Percentiles rank a stretch among this genome's conserved stretches.
Conservation (phyloP, 2,329 filamentous ascomycete species). For the Anthostomella pinea region DNA sequence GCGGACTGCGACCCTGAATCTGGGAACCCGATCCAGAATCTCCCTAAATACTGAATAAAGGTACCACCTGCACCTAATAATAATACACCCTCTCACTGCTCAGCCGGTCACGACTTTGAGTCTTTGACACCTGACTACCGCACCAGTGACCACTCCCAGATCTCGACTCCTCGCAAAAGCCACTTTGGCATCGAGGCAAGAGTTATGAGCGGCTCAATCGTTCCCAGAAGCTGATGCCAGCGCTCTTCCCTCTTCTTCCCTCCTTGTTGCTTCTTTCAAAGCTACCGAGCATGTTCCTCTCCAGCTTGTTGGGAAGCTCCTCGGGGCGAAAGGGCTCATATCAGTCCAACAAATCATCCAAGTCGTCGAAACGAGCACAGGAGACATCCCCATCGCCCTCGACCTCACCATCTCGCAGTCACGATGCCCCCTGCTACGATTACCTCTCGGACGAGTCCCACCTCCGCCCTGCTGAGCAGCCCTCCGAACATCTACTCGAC, state of each 20-base stretch:
- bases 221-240: slow-evolving; percentile 1
- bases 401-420: slow-evolving; percentile 16
- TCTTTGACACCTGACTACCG: too few relatives aligned
- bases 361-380: slow-evolving; percentile 9
- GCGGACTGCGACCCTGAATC: too few relatives aligned
- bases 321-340: slow-evolving; percentile 16
- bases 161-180: too few relatives aligned
- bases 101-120: too few relatives aligned
- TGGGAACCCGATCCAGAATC: too few relatives aligned
- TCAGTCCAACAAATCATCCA: slow-evolving; percentile 15
- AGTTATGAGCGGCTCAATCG: neutral
- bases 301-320: slow-evolving; percentile 13
- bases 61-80: too few relatives aligned
- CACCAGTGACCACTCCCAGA: too few relatives aligned
- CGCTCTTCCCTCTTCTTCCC: neutral
- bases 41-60: too few relatives aligned
- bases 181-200: too few relatives aligned
- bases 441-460: slow-evolving; percentile 58
- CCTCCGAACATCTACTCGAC: slow-evolving; percentile 62
- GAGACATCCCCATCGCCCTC: slow-evolving; percentile 20
- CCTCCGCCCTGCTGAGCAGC: slow-evolving; percentile 45
- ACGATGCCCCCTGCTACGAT: slow-evolving; percentile 31
- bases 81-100: too few relatives aligned
- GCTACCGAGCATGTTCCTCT: slow-evolving; percentile 14
- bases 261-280: neutral